Evolutionary conservation across 2,329 filamentous ascomycete species (phyloP).

Genomic region (Pseudogymnoascus sp.): DNA sequence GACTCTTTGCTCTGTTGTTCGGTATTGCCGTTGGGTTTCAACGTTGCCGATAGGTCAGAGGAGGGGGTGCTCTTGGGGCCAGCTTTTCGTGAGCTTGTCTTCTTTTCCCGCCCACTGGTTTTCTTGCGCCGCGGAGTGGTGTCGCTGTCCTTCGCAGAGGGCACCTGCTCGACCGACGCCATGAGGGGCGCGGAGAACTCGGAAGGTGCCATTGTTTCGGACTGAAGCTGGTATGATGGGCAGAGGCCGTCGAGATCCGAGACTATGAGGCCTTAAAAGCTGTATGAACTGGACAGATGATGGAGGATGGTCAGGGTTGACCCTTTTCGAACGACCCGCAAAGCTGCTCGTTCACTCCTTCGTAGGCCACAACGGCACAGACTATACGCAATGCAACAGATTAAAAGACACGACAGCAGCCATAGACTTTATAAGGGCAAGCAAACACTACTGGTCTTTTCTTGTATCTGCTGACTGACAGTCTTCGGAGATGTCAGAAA

Average conservation of each 20-base stretch:
- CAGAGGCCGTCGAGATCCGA: background rate
- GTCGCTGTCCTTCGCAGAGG: background rate
- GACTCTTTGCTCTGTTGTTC: conserved; percentile 18
- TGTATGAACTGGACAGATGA: background rate
- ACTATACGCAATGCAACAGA: background rate
- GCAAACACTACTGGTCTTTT: background rate
- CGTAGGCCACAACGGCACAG: background rate
- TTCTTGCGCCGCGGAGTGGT: background rate
- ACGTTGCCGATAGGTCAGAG: background rate
- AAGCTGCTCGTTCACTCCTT: background rate
- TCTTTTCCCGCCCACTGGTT: background rate
- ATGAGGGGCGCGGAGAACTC: background rate
- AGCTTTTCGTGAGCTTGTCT: conserved; percentile 3
- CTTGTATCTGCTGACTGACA: conserved; percentile 1
- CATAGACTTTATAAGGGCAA: background rate
- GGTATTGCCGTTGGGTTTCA: background rate
- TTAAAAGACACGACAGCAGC: background rate
- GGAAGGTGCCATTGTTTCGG: background rate
- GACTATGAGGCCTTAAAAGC: background rate
- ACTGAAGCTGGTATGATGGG: background rate
- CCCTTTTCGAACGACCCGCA: background rate
- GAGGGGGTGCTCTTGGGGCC: background rate
- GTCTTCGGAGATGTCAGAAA: background rate
- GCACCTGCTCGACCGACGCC: background rate
- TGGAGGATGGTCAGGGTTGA: background rate